Conservation (phyloP, 139 green algal species). For the Chlorella vulgaris region DNA sequence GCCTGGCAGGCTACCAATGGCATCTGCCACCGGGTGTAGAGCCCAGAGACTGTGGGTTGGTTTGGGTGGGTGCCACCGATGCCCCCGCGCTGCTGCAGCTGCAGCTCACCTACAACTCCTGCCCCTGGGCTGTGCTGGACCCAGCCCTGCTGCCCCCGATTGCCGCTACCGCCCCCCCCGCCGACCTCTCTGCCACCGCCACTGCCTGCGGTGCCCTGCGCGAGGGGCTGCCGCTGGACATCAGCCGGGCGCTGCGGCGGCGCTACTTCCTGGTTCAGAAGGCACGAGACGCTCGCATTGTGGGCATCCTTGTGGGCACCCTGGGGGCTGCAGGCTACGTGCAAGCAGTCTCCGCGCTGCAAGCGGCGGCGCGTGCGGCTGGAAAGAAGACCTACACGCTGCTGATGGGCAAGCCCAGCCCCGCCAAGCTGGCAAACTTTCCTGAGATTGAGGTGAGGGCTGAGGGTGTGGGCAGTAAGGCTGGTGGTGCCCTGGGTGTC, state of each 20-base stretch:
- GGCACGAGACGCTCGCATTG: constrained; percentile 79
- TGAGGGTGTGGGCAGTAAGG: background rate
- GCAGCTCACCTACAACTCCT: constrained; percentile 65
- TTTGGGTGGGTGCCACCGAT: constrained; percentile 65
- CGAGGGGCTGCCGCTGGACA: constrained; percentile 36
- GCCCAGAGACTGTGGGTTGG: constrained; percentile 31
- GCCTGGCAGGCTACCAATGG: constrained; percentile 48
- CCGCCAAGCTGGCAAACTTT: constrained; percentile 97
- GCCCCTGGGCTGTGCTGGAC: constrained; percentile 58
- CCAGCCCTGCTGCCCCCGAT: constrained; percentile 30
- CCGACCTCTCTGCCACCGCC: background rate
- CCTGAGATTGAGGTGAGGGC: constrained; percentile 81
- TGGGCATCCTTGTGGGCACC: constrained; percentile 87
- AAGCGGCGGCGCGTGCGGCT: constrained; percentile 53
- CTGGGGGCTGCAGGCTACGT: constrained; percentile 80
- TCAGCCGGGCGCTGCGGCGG: constrained; percentile 45
- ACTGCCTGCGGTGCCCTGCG: background rate
- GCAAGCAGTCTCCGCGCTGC: constrained; percentile 60
- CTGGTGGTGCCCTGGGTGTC: background rate
- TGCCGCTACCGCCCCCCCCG: background rate
- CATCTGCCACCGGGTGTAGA: background rate
- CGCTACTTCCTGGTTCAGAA: constrained; percentile 91
- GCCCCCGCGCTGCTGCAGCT: constrained; percentile 62
- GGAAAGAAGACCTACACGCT: constrained; percentile 92
- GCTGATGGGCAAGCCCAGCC: constrained; percentile 90